A percentile compares a stretch with the other conserved stretches of the same genome.
phyloP scores from a whole-genome alignment of 805 yeast species.

The Lipomyces orientalis region DNA sequence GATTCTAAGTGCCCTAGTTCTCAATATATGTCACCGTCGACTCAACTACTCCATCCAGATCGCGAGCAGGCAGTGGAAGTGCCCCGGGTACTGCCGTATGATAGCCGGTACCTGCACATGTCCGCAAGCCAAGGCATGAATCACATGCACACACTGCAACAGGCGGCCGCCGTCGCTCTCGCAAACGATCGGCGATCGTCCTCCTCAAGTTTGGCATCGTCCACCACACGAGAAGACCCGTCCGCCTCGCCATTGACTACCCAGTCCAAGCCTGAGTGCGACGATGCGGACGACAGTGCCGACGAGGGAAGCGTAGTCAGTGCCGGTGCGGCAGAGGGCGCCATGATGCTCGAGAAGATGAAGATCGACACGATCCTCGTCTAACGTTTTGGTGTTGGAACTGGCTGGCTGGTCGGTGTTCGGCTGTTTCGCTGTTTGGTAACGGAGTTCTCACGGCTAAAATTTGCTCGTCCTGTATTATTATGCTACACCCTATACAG shows the following conservation, averaged over 20 bases:
- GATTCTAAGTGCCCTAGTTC: background rate
- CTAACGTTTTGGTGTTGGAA: background rate
- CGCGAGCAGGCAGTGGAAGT: background rate
- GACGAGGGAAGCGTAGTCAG: conserved; percentile 26
- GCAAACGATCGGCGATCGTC: conserved; percentile 6
- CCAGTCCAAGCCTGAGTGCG: background rate
- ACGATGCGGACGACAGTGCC: conserved; percentile 16
- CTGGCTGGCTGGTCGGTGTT: background rate
- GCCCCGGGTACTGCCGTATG: conserved; percentile 4
- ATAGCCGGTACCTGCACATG: background rate
- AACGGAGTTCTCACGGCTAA: background rate
- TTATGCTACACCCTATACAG: background rate
- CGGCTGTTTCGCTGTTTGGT: background rate
- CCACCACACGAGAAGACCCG: background rate
- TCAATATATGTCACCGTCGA: background rate
- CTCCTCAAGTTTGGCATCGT: background rate
- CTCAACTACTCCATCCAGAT: background rate
- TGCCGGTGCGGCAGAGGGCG: conserved; percentile 32
- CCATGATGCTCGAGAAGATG: conserved; percentile 35
- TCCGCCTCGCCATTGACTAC: background rate
- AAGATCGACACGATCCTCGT: conserved; percentile 34
- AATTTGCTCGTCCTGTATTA: background rate
- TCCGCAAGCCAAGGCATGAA: background rate
- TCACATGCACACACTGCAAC: conserved; percentile 5
- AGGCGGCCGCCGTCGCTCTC: conserved; percentile 1